Evolutionary conservation across 2,329 filamentous ascomycete genomes (phyloP), one percentile per base, ranked within the genome.

Genomic region (Hypoxylon sp.): DNA sequence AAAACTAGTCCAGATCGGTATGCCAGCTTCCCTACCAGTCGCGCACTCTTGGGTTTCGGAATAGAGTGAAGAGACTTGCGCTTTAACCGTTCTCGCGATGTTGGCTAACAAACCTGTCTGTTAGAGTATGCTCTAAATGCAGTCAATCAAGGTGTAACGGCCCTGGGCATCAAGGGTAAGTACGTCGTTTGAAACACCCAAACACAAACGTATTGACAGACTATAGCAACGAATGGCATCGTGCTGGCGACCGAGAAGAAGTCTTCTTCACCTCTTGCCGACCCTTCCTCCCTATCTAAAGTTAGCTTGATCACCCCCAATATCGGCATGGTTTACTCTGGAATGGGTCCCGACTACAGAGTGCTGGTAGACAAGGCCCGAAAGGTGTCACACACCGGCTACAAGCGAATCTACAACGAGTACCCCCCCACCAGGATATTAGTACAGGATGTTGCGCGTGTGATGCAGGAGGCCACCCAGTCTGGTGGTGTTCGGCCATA

Each of bases 401-500:
- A 99, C 89, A 99, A 99, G 89, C 93, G 96, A 80, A 94, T 99
- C 84, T 99, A 99, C 86, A 99, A 99, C 83, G 96, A 99, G 84
- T 99, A 99, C 84, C 96, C 96, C n/a, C 96, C 96, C 4, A 99
- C 96, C 61, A 90, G 96, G 80, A 99, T 99, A 91, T 88, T 99
- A 83, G 96, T 99, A 61, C 96, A 99, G 82, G 96, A 99, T 76
- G 94, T 99, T 61, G 96, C 96, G 64, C 89, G 93, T 70, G 95
- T 98, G 72, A 97, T 99, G 91, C 96, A 99, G 82, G 96, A 99
- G 83, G 96, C 96, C 66, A 99, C 96, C 65, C 96, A 99, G 81
- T 97, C 93, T 38, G 96, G 96, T 78, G 96, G 96, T 88, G 95
- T 99, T 69, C 88, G 96, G 70, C 96, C 96, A 48, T 99, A 98